Evolutionary conservation across 2,329 filamentous ascomycete species (phyloP), one percentile per base, ranked within the genome.

Genomic region (Arachnomyces sp.): DNA sequence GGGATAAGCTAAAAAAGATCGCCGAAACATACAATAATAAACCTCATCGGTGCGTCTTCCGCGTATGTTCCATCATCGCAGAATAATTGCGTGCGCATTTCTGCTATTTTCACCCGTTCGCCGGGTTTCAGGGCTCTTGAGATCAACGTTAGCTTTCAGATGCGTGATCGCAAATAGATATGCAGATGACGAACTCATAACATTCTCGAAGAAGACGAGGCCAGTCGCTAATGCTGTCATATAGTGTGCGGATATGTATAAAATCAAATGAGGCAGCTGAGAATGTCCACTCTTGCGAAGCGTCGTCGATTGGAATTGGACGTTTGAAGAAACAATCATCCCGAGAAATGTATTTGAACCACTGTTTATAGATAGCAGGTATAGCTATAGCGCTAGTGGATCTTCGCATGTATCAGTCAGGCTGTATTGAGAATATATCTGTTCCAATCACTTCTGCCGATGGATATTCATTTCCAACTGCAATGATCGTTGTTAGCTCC

Each of bases 291-390:
- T 63, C 53, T 34, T 49, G 51, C 46, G 51, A 57, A 14, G 58
- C 54, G 50, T 70, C 67, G 49, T 70, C 66, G 47, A 70, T 60
- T 68, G 63, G 50, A 69, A 70, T 18, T 52, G 54, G 40, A 66
- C 56, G 47, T 70, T 70, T 2, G 63, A 56, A 4, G 65, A 61
- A 2, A 61, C 54, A 25, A 9, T 9, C 5, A 25, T 25, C 20
- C 20, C 20, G 9, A 9, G 9, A 5, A 25, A 25, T 5, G 20
- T 25, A 25, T 25, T 25, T 25, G 20, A 9, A 9, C 20, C 20
- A 25, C 20, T 25, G 9, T 25, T 25, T 25, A 9, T 9, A 25
- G 20, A 9, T 25, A 25, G 20, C 20, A 25, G 20, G 20, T 9
- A 9, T 5, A 25, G 5, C 5, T 25, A 32, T 29, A 18, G 31